Conservation (phyloP, 495 filamentous ascomycete genomes). For the Aspergillus homomorphus region DNA sequence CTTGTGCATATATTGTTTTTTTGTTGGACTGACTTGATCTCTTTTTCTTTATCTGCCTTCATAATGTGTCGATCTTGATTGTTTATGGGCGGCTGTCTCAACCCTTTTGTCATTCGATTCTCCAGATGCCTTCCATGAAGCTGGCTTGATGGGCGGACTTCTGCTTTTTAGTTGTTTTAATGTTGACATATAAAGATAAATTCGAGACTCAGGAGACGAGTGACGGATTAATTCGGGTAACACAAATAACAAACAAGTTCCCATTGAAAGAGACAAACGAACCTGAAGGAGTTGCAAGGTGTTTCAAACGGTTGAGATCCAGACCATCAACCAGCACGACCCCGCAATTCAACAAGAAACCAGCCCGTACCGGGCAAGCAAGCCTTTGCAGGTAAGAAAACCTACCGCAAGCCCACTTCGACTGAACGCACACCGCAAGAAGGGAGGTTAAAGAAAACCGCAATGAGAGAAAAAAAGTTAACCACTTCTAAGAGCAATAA, state of each 20-base stretch:
- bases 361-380: too few relatives aligned
- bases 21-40: background rate
- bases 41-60: background rate
- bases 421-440: too few relatives aligned
- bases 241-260: background rate
- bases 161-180: background rate
- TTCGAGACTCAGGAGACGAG: background rate
- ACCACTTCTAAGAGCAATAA: too few relatives aligned
- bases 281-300: background rate
- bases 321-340: too few relatives aligned
- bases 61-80: background rate
- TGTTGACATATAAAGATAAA: too few relatives aligned
- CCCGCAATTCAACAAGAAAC: too few relatives aligned
- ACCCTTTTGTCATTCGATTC: background rate
- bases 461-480: too few relatives aligned
- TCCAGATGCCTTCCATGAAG: background rate
- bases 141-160: conserved; percentile 4
- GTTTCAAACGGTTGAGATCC: background rate
- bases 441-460: too few relatives aligned
- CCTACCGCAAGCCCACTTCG: too few relatives aligned
- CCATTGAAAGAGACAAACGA: background rate
- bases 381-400: too few relatives aligned
- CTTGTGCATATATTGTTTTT: conserved; percentile 3
- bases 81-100: conserved; percentile 2
- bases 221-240: background rate